Conservation (phyloP, 805 yeast species). For the Yarrowia osloensis region DNA sequence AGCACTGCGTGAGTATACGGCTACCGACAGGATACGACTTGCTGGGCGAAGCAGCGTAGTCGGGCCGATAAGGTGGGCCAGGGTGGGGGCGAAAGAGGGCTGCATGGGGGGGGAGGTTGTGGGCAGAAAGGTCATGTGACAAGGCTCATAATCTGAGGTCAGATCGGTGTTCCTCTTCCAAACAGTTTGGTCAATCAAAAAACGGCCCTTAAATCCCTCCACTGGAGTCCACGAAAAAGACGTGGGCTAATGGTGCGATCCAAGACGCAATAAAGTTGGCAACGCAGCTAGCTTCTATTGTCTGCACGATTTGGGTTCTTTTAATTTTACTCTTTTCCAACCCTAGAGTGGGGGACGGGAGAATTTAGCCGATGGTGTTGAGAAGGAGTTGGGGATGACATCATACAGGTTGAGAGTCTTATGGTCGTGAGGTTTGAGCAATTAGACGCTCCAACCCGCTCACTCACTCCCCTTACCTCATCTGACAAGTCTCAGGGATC, state of each 20-base stretch:
- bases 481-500: too few species aligned
- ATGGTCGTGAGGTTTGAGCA: too few species aligned
- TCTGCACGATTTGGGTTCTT: background rate
- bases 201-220: too few species aligned
- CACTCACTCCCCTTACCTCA: too few species aligned
- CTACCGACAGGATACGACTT: background rate
- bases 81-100: too few species aligned
- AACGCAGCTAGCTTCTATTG: background rate
- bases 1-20: background rate
- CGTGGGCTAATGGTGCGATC: background rate
- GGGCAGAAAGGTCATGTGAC: background rate
- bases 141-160: background rate
- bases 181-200: too few species aligned
- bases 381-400: too few species aligned
- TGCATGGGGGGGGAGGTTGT: background rate
- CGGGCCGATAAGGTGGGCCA: background rate
- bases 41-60: background rate
- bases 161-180: too few species aligned
- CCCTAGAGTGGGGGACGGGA: background rate
- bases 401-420: too few species aligned
- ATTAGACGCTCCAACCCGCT: too few species aligned
- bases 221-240: too few species aligned
- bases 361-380: background rate
- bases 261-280: too few species aligned
- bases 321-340: background rate